A percentile compares a stretch with the other conserved stretches of the same genome.
phyloP scores from a whole-genome alignment of 225 moss, liverwort and hornwort genomes.

The Takakia lepidozioides region DNA sequence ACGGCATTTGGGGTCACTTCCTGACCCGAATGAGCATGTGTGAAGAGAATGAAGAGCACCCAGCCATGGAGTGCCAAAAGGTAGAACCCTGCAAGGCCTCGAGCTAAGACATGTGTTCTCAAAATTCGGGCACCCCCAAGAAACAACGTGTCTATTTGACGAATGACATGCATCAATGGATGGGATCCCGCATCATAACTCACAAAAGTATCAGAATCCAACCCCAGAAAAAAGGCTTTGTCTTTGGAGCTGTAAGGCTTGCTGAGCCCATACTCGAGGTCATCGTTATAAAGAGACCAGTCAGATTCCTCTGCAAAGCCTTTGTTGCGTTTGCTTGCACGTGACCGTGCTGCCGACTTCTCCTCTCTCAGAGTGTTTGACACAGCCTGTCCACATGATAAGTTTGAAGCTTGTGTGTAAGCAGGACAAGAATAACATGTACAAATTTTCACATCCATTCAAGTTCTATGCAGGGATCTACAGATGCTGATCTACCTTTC shows the following conservation, averaged over 20 bases:
- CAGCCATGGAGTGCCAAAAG: constrained; percentile 65
- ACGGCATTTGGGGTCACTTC: constrained; percentile 9
- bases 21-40: constrained; percentile 26
- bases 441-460: no score
- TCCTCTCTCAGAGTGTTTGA: constrained; percentile 65
- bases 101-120: constrained; percentile 53
- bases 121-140: constrained; percentile 62
- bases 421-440: no score
- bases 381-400: no score
- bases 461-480: no score
- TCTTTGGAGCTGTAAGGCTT: constrained; percentile 74
- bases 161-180: constrained; percentile 38
- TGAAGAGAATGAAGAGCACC: constrained; percentile 71
- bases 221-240: constrained; percentile 28
- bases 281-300: constrained; percentile 55
- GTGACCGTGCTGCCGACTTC: constrained; percentile 48
- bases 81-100: constrained; percentile 59
- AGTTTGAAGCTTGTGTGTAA: no score
- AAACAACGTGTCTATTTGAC: constrained; percentile 64
- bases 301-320: constrained; percentile 25
- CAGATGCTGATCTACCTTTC: no score
- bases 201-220: constrained; percentile 28
- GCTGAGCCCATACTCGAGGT: constrained; percentile 56
- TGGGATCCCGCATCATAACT: constrained; percentile 29
- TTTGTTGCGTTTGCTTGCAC: constrained; percentile 64